These are phyloP conservation scores for Neocallimastix lanati DNA, from an alignment of 192 early-diverging fungal species.

Conservation along the genomic window DNA sequence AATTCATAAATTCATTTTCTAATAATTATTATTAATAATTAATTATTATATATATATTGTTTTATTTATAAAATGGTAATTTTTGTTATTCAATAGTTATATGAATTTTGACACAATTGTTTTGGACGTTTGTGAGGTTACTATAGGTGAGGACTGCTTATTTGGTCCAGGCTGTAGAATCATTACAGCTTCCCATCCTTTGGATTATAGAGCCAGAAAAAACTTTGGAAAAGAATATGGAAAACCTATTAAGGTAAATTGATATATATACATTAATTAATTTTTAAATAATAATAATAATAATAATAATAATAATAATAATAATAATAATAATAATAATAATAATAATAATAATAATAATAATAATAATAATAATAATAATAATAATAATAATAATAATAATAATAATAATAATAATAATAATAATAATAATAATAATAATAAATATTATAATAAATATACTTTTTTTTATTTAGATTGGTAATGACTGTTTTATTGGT, in stretches of 20 bases:
- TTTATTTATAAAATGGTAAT: too few relatives aligned
- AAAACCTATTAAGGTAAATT: neutral
- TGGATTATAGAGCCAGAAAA: neutral
- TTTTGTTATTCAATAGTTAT: neutral
- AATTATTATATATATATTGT: too few relatives aligned
- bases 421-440: too few relatives aligned
- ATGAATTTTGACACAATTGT: neutral
- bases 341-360: too few relatives aligned
- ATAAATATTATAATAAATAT: too few relatives aligned
- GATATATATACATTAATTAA: too few relatives aligned
- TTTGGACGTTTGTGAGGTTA: neutral
- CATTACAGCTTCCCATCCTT: neutral
- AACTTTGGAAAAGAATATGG: neutral
- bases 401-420: neutral
- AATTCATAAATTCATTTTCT: too few relatives aligned
- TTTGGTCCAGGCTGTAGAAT: neutral
- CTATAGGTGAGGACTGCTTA: neutral
- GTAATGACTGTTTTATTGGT: neutral
- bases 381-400: neutral
- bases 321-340: too few relatives aligned
- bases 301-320: too few relatives aligned
- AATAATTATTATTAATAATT: too few relatives aligned
- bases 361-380: neutral
- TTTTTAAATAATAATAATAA: too few relatives aligned
- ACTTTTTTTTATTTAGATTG: neutral